These are phyloP conservation scores for Castanea sativa DNA, from an alignment of 306 rosid genomes.

Conservation along the genomic window DNA sequence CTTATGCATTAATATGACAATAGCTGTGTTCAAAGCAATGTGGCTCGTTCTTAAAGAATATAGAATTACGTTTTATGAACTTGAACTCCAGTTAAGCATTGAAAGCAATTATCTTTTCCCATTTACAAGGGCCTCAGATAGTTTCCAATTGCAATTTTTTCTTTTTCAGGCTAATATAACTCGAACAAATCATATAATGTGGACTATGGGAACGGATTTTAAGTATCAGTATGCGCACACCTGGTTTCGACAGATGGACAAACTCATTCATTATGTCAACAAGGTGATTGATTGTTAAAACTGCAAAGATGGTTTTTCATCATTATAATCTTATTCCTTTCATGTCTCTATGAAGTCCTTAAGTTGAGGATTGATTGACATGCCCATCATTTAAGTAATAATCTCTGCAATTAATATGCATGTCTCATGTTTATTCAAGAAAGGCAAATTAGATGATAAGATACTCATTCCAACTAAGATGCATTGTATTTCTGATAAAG, in stretches of 20 bases:
- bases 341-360: neutral
- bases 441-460: neutral
- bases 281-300: constrained; percentile 37
- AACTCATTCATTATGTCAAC: constrained; percentile 91
- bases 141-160: constrained; percentile 26
- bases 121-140: constrained; percentile 18
- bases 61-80: constrained; percentile 3
- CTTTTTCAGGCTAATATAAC: constrained; percentile 85
- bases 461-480: neutral
- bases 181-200: constrained; percentile 93
- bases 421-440: neutral
- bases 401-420: neutral
- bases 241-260: constrained; percentile 94
- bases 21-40: neutral
- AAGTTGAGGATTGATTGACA: neutral
- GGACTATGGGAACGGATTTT: constrained; percentile 99
- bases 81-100: constrained; percentile 3
- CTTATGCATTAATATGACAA: neutral
- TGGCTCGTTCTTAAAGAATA: neutral
- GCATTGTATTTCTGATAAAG: neutral
- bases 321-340: neutral
- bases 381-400: neutral
- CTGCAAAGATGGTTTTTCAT: neutral
- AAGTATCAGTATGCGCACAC: constrained; percentile 84
- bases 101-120: constrained; percentile 5